Evolutionary conservation across 371 early-diverging fungal genomes (phyloP), one percentile per base, ranked within the genome.

Genomic region (Lichtheimia ramosa): DNA sequence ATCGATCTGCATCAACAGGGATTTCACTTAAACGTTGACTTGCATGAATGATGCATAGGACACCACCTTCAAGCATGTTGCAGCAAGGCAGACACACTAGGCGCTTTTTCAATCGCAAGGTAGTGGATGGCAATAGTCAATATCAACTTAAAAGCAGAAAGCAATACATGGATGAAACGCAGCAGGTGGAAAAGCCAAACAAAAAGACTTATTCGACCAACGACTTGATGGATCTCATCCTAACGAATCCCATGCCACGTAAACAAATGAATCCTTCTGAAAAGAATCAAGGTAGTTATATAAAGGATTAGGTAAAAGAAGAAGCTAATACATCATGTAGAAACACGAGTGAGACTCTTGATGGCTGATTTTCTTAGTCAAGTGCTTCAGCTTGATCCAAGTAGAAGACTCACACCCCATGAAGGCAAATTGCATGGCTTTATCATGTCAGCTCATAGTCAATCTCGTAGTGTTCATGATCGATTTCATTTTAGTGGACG

Each of bases 401-500:
- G 87, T 49, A 90, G 89, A 62, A 83, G 98, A 43, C 89, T 93
- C 88, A 87, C 94, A 2, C 96, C 98, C 3, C 89, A 89, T 42
- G 93, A 97, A 68, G 98, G 97, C 1, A 71, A 83, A 18, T 60
- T 85, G 57, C 98, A 98, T 66, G 97, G 97, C 0, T 97, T 98
- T 64, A 90, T 97, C 52, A 92, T 34, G 34, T 34, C 34, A 34
- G 34, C 34, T 8, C 34, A 49, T 93, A 0, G 92, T 13, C 49
- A 12, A 5, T 49, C 49, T 5, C 49, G 18, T 13, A 20, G 18
- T 18, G 24, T 24, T 4, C n/a, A 20, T 14, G 49, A 13, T 49
- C 49, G 14, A 24, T 23, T 21, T 7, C 49, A 34, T 34, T 34
- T 8, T 34, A 10, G 34, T 34, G 34, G 34, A 34, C 2, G 10